phyloP scores from a whole-genome alignment of 176 grass and related monocot species.

The Hsuehochloa calcarea region DNA sequence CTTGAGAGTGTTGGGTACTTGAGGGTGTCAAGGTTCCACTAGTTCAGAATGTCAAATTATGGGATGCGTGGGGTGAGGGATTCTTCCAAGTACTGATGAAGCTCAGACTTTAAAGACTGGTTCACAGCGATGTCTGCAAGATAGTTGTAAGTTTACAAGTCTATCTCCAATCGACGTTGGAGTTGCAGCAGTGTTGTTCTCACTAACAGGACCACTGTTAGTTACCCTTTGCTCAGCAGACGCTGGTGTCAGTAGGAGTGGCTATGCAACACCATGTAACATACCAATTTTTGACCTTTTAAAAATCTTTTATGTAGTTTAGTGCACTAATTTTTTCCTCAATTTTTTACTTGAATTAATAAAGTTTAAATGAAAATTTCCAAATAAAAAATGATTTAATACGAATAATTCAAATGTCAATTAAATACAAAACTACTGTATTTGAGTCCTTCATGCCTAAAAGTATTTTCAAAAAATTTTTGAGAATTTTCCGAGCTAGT shows the following conservation, averaged over 20 bases:
- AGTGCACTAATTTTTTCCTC: too few relatives aligned
- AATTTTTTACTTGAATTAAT: too few relatives aligned
- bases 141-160: constrained; percentile 42
- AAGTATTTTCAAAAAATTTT: too few relatives aligned
- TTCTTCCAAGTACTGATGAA: constrained; percentile 62
- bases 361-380: too few relatives aligned
- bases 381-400: too few relatives aligned
- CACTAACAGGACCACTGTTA: not conserved
- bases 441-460: too few relatives aligned
- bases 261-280: constrained; percentile 31
- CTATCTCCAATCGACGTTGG: constrained; percentile 6
- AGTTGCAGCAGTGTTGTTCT: not conserved
- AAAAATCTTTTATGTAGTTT: too few relatives aligned
- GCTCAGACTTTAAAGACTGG: constrained; percentile 36
- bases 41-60: constrained; percentile 51
- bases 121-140: constrained; percentile 23
- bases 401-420: too few relatives aligned
- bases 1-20: constrained; percentile 55
- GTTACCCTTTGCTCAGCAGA: not conserved
- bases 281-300: too few relatives aligned
- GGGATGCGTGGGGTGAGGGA: constrained; percentile 24
- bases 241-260: constrained; percentile 21
- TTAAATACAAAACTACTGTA: too few relatives aligned
- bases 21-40: constrained; percentile 40
- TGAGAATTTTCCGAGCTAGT: too few relatives aligned